A percentile compares a stretch with the other conserved stretches of the same genome.
These are phyloP conservation scores for Coemansia reversa DNA, from an alignment of 192 early-diverging fungal genomes.

Conservation along the genomic window DNA sequence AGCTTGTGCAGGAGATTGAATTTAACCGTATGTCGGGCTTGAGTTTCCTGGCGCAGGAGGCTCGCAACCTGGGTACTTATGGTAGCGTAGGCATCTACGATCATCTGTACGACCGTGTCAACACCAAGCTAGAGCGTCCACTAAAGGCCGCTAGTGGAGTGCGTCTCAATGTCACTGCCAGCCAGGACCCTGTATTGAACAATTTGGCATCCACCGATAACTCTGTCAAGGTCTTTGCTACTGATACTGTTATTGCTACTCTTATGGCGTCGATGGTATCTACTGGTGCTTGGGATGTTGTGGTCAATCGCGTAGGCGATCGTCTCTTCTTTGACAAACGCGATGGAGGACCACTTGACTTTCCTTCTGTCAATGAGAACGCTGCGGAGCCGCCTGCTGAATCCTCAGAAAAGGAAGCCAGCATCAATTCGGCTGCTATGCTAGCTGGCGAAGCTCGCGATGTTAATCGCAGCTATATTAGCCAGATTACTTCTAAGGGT, in stretches of 20 bases:
- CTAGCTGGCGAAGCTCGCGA: conserved; percentile 86
- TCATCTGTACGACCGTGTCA: conserved; percentile 82
- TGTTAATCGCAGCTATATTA: conserved; percentile 80
- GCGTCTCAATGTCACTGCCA: conserved; percentile 75
- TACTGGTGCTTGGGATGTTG: conserved; percentile 94
- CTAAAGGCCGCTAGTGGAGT: conserved; percentile 67
- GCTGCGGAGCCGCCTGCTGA: conserved; percentile 89
- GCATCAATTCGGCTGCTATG: conserved; percentile 80
- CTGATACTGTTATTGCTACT: conserved; percentile 83
- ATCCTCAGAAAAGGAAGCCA: conserved; percentile 71
- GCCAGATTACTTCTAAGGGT: conserved; percentile 66
- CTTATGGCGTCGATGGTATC: conserved; percentile 91
- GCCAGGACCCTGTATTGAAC: conserved; percentile 83
- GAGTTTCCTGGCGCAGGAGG: conserved; percentile 72
- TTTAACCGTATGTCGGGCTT: conserved; percentile 84
- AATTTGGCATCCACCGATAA: conserved; percentile 47
- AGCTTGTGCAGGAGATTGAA: conserved; percentile 91
- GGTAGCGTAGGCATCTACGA: conserved; percentile 77
- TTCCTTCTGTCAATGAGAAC: conserved; percentile 94
- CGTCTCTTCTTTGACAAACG: conserved; percentile 93
- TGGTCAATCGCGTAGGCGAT: conserved; percentile 79
- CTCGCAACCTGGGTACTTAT: conserved; percentile 79
- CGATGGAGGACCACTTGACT: conserved; percentile 76
- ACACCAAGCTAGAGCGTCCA: conserved; percentile 73
- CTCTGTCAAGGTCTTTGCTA: conserved; percentile 77